Evolutionary conservation across 352 stramenopile genomes (phyloP), one percentile per base, ranked within the genome.

Genomic region (Blastocystis sp.): DNA sequence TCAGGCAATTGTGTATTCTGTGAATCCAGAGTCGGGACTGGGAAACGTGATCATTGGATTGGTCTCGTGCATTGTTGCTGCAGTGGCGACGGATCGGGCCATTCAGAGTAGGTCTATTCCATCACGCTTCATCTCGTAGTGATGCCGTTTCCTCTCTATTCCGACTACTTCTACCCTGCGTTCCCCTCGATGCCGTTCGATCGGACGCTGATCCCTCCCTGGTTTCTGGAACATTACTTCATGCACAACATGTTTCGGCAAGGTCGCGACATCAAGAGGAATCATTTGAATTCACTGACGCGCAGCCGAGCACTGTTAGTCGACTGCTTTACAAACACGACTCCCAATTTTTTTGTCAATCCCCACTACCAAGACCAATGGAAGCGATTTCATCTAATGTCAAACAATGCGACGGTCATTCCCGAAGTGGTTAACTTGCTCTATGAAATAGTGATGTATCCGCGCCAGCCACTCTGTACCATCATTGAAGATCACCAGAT

Each of bases 251-350:
- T 27, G 9, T 29, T 81, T 1, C 42, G 40, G 9, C 69, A 81
- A 40, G 69, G 69, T 51, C 69, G 69, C 4, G 69, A 48, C 6
- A 27, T 81, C 21, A 29, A 40, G 21, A 38, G 69, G 42, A 65
- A 81, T 36, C 69, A 81, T 57, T 29, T 81, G 8, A 48, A 81
- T 29, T 29, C 21, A 8, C 53, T 81, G 42, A 46, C 48, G 21
- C 44, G 36, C 8, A 81, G 63, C 8, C 24, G 9, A 65, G 69
- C 69, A 21, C n/a, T 81, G 16, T 14, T 65, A 7, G 24, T 81
- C 38, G 69, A 81, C 36, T 81, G 69, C 46, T 81, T 81, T 44
- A 81, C 69, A 29, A 38, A 81, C 36, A 51, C 56, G 4, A 81
- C 69, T 21, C 14, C 69, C 11, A 48, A 81, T 64, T 81, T 81